phyloP scores from a whole-genome alignment of 2,329 filamentous ascomycete species.

The Ceratocystis colombiana region DNA sequence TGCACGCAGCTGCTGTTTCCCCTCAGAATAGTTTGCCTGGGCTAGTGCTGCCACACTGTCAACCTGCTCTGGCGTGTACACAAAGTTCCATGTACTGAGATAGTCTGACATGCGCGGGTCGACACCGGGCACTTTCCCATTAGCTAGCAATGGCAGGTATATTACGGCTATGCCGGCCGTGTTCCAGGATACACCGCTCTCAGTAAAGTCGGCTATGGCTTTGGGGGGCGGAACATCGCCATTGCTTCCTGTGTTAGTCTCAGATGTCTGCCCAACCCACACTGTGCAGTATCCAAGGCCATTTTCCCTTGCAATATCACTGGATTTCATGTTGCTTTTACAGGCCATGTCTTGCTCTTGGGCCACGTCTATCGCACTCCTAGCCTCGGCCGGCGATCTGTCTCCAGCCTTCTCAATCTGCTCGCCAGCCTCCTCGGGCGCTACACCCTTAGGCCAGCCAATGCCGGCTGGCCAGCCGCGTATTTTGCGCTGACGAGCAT shows the following conservation, averaged over 20 bases:
- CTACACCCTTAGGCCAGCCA: conserved; percentile 66
- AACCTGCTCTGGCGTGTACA: conserved; percentile 84
- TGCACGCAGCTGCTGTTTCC: conserved; percentile 63
- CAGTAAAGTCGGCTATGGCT: conserved; percentile 50
- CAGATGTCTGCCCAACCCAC: conserved; percentile 80
- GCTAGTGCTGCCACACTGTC: conserved; percentile 76
- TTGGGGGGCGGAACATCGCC: conserved; percentile 41
- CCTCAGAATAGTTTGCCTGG: conserved; percentile 75
- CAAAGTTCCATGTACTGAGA: conserved; percentile 95
- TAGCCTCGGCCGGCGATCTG: conserved; percentile 55
- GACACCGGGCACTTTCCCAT: conserved; percentile 68
- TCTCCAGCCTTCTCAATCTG: conserved; percentile 51
- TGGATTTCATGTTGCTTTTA: conserved; percentile 11
- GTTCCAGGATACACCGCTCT: conserved; percentile 53
- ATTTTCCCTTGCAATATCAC: conserved; percentile 29
- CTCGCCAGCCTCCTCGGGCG: conserved; percentile 28
- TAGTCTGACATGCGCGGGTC: conserved; percentile 76
- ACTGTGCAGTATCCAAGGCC: conserved; percentile 85
- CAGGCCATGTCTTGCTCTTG: conserved; percentile 29
- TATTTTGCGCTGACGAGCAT: conserved; percentile 77
- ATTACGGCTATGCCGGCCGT: conserved; percentile 79
- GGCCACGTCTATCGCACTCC: conserved; percentile 53
- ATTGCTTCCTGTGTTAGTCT: conserved; percentile 43
- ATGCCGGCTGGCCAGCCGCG: conserved; percentile 90
- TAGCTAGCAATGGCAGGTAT: conserved; percentile 82